A percentile compares a stretch with the other conserved stretches of the same genome.
Evolutionary conservation across 2,329 filamentous ascomycete genomes (phyloP).

Genomic region (Fusarium succisae): DNA sequence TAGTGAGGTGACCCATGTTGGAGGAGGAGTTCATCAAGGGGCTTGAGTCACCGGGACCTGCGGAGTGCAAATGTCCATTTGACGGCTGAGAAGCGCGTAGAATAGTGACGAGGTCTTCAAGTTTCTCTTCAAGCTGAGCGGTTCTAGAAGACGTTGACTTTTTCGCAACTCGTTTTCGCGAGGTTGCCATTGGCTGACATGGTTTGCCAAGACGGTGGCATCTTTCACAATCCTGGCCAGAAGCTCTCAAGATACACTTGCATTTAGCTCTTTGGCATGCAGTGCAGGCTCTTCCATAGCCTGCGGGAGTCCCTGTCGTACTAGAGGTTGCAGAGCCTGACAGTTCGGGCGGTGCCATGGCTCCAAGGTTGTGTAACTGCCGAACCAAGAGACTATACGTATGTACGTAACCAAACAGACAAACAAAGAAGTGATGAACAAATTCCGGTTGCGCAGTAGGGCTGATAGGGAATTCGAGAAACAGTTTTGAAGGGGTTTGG

Average conservation of each 20-base stretch:
- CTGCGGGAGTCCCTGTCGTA: constrained; percentile 45
- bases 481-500: neutral
- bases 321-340: constrained; percentile 10
- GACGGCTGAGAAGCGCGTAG: constrained; percentile 47
- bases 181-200: constrained; percentile 56
- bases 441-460: constrained; percentile 31
- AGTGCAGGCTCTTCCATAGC: constrained; percentile 57
- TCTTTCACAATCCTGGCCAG: constrained; percentile 48
- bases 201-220: constrained; percentile 59
- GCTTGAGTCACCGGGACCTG: constrained; percentile 5
- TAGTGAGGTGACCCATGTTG: constrained; percentile 33
- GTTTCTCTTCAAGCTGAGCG: constrained; percentile 60
- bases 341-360: constrained; percentile 38
- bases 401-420: neutral
- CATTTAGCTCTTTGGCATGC: constrained; percentile 60
- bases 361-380: constrained; percentile 1
- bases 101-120: constrained; percentile 59
- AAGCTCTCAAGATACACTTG: constrained; percentile 56
- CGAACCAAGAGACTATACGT: neutral
- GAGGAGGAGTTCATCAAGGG: constrained; percentile 20
- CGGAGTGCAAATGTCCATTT: constrained; percentile 25
- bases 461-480: constrained; percentile 16
- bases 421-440: neutral
- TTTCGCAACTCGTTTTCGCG: constrained; percentile 50
- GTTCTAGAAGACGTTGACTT: constrained; percentile 50